Evolutionary conservation across 768 basidiomycete species (phyloP), one percentile per base, ranked within the genome.

Genomic region (Serendipita sp.): DNA sequence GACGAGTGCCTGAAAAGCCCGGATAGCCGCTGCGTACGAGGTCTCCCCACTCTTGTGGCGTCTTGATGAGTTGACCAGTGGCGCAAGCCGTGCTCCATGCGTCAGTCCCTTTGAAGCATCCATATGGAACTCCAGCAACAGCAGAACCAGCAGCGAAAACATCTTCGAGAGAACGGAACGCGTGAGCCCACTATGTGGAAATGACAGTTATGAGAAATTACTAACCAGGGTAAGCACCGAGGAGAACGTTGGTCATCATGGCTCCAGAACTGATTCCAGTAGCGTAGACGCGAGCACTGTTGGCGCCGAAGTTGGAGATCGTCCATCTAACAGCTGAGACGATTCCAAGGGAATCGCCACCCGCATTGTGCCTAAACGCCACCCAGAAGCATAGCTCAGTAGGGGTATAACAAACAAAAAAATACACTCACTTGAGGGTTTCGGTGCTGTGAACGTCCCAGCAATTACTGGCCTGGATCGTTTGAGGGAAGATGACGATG

Each of bases 181-280:
- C 23, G 23, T 23, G 23, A 23, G 23, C 23, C 23, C 1, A 23
- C 23, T 23, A 23, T 23, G 23, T 23, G 23, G 23, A 23, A 23
- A 23, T 23, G 23, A 23, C 23, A 15, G 52, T 11, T 15, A 33
- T 23, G 8, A 37, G 16, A 8, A 33, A 10, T 8, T 60, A 60
- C 29, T 34, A 8, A 60, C 55, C 62, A 11, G 81, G 81, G 72
- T 82, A 81, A 13, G 79, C 77, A 37, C 79, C 81, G 50, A 73
- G 72, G 45, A 82, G 73, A 29, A 82, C 81, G 68, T 78, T 80
- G 64, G 81, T 82, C 81, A 82, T 83, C 82, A 83, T 83, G 63
- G 76, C 76, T 46, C 81, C 82, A 2, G 80, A 81, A 3, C 77
- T 78, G 2, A 76, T 75, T 15, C 81, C 81, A 37, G 79, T 79